These are phyloP conservation scores for Aspergillus japonicus DNA, from an alignment of 2,329 filamentous ascomycete species.

Conservation along the genomic window DNA sequence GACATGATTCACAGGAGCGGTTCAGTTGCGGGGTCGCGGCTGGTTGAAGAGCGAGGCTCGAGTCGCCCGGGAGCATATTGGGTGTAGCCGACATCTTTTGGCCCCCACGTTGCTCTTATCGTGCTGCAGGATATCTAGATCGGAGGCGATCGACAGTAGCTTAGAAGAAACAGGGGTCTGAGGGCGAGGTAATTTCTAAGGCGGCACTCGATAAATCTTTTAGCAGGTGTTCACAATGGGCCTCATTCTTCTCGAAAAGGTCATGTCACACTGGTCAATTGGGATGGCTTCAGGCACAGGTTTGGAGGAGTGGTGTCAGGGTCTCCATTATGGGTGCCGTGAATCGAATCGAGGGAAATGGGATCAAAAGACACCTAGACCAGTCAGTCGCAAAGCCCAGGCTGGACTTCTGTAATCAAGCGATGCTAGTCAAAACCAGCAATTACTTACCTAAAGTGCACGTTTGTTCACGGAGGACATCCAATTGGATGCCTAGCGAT, in stretches of 20 bases:
- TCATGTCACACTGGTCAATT: neutral
- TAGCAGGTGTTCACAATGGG: neutral
- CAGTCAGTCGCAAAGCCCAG: neutral
- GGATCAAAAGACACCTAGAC: neutral
- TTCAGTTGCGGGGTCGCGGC: slow-evolving; percentile 32
- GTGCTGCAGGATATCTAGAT: neutral
- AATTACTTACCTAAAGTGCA: slow-evolving; percentile 1
- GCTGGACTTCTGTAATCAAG: neutral
- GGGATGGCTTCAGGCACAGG: neutral
- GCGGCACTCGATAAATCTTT: neutral
- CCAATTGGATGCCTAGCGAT: slow-evolving; percentile 11
- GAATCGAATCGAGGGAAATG: neutral
- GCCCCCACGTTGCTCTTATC: neutral
- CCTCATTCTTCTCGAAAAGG: neutral
- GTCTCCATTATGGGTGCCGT: neutral
- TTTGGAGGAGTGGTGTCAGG: neutral
- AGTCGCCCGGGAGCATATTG: slow-evolving; percentile 21
- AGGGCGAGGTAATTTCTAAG: neutral
- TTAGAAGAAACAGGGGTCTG: neutral
- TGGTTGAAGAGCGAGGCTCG: slow-evolving; percentile 18
- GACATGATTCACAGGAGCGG: slow-evolving; percentile 39
- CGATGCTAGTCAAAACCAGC: neutral
- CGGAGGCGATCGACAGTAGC: neutral
- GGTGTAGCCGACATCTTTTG: slow-evolving; percentile 29
- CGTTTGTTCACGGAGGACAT: neutral